phyloP scores from a whole-genome alignment of 108 stramenopile genomes.

The Thalassiosira profunda region DNA sequence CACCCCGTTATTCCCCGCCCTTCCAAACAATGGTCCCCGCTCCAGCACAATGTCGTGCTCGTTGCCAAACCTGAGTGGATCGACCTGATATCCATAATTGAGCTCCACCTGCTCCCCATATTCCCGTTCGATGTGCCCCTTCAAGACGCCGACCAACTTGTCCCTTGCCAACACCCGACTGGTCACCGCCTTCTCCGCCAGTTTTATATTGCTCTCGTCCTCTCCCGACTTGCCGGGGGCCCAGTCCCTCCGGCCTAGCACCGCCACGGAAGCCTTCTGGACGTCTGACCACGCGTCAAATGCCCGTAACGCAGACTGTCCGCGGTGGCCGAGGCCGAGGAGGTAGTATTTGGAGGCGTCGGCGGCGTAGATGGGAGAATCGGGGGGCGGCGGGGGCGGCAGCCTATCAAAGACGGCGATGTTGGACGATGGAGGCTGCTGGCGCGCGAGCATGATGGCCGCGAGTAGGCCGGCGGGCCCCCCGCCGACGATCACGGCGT shows the following conservation, averaged over 20 bases:
- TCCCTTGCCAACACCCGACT: constrained; percentile 46
- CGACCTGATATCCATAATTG: constrained; percentile 40
- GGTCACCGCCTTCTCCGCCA: constrained; percentile 27
- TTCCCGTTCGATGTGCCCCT: constrained; percentile 11
- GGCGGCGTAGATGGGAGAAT: constrained; percentile 21
- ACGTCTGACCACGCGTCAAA: constrained; percentile 48
- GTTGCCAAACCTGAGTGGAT: constrained; percentile 34
- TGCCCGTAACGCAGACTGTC: constrained; percentile 53
- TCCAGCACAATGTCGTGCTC: no score
- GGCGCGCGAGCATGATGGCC: constrained; percentile 37
- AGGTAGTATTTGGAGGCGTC: constrained; percentile 44
- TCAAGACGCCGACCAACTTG: constrained; percentile 42
- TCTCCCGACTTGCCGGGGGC: constrained; percentile 21
- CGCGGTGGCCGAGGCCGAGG: constrained; percentile 61
- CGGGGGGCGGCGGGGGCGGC: constrained; percentile 25
- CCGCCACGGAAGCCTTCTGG: constrained; percentile 35
- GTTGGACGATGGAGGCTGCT: background rate
- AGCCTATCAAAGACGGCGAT: constrained; percentile 48
- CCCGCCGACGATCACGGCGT: constrained; percentile 34
- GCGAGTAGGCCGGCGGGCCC: constrained; percentile 41
- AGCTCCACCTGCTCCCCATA: constrained; percentile 23
- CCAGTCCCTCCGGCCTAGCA: constrained; percentile 67
- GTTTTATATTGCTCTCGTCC: constrained; percentile 33
- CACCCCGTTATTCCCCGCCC: background rate
- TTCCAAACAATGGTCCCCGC: no score